Evolutionary conservation across 2,329 filamentous ascomycete genomes (phyloP).

Genomic region (Arthrobotrys entomopaga): DNA sequence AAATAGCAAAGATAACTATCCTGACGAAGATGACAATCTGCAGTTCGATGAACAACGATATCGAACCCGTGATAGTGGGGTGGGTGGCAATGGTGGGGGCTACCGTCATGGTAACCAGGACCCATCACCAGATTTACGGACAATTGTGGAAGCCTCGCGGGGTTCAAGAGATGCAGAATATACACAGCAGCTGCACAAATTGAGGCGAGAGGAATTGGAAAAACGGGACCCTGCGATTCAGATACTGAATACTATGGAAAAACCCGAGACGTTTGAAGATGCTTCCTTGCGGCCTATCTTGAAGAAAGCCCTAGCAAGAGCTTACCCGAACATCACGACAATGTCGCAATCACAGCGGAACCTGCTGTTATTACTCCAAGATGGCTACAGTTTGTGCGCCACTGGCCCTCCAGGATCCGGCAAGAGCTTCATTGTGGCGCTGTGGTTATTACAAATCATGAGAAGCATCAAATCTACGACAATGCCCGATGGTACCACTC

Average conservation of each 20-base stretch:
- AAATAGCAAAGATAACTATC: conserved; percentile 24
- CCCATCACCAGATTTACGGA: conserved; percentile 28
- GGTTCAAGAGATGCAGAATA: conserved; percentile 32
- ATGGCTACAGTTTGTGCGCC: conserved; percentile 56
- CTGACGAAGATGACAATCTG: conserved; percentile 28
- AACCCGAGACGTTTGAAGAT: conserved; percentile 41
- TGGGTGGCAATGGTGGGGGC: not conserved
- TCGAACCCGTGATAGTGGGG: conserved; percentile 5
- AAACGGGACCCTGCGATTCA: conserved; percentile 30
- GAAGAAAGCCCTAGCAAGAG: conserved; percentile 54
- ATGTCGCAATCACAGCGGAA: conserved; percentile 56
- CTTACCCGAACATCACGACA: conserved; percentile 55
- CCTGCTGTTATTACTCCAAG: conserved; percentile 55
- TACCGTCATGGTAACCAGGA: not conserved
- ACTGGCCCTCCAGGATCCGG: conserved; percentile 57
- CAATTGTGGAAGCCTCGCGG: conserved; percentile 44
- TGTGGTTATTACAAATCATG: conserved; percentile 56
- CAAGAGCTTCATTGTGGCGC: conserved; percentile 57
- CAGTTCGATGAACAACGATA: conserved; percentile 34
- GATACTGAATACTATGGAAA: conserved; percentile 28
- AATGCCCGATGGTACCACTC: conserved; percentile 14
- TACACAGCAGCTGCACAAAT: conserved; percentile 41
- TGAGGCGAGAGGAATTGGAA: conserved; percentile 47
- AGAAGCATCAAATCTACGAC: conserved; percentile 29
- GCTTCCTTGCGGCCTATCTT: conserved; percentile 56